Evolutionary conservation across 345 rosid species (phyloP).

Genomic region (Sisymbrium irio): DNA sequence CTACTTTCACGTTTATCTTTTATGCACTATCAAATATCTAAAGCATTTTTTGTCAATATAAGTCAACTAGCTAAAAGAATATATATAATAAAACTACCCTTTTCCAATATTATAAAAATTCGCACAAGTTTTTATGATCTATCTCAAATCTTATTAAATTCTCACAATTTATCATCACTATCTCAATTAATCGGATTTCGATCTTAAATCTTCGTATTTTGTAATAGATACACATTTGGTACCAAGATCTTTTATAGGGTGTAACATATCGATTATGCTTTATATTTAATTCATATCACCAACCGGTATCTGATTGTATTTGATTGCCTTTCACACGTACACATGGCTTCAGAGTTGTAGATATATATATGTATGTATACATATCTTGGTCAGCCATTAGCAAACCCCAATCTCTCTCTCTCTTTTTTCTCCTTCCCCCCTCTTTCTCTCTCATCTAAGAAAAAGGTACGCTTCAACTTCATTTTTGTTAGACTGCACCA

Average conservation of each 20-base stretch:
- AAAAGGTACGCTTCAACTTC: conserved; percentile 16
- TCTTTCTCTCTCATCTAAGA: background rate
- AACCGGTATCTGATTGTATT: background rate
- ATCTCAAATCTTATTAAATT: background rate
- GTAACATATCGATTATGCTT: background rate
- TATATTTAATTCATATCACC: background rate
- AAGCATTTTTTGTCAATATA: background rate
- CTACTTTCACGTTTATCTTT: background rate
- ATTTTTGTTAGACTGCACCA: background rate
- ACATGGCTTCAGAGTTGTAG: background rate
- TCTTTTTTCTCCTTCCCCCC: background rate
- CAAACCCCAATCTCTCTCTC: conserved; percentile 14
- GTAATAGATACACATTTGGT: conserved; percentile 16
- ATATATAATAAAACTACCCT: background rate
- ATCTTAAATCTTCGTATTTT: conserved; percentile 2
- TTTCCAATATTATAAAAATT: too few relatives aligned
- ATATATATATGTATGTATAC: background rate
- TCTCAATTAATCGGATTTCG: background rate
- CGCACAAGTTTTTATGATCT: too few relatives aligned
- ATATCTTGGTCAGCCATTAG: background rate
- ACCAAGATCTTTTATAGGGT: background rate
- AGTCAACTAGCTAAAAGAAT: background rate
- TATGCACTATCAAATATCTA: background rate
- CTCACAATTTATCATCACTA: conserved; percentile 1
- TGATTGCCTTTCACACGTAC: conserved; percentile 16